Conservation (phyloP, 805 yeast genomes). For the Candida michaelii region DNA sequence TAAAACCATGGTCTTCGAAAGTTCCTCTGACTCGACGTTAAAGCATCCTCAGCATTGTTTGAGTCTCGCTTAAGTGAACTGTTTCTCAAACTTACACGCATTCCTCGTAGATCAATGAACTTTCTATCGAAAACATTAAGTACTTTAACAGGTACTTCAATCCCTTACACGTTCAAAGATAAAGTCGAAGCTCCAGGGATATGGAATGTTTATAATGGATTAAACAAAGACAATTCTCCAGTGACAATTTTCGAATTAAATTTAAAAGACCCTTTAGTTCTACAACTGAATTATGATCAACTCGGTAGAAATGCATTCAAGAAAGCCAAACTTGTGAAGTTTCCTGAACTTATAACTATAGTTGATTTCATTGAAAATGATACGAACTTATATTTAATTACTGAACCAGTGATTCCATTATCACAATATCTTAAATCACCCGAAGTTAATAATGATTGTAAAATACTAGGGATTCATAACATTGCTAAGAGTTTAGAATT, state of each 20-base stretch:
- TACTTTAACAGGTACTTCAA: conserved; percentile 53
- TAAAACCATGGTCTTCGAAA: no score
- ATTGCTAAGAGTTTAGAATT: conserved; percentile 55
- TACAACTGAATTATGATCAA: conserved; percentile 22
- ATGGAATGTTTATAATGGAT: conserved; percentile 67
- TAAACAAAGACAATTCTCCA: conserved; percentile 47
- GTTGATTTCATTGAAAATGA: conserved; percentile 68
- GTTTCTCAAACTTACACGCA: background rate
- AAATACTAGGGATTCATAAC: conserved; percentile 56
- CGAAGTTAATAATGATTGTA: conserved; percentile 16
- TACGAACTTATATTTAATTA: conserved; percentile 53
- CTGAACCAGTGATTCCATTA: conserved; percentile 66
- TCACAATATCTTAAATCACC: conserved; percentile 33
- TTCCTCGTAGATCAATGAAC: conserved; percentile 48
- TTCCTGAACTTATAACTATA: conserved; percentile 68
- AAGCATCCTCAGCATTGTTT: no score
- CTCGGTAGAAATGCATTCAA: conserved; percentile 39
- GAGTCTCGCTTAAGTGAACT: no score
- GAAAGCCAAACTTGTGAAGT: conserved; percentile 54
- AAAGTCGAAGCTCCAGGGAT: conserved; percentile 35
- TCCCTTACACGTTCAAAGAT: conserved; percentile 59
- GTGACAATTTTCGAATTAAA: conserved; percentile 71
- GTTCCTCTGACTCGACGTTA: no score
- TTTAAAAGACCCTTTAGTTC: conserved; percentile 35
- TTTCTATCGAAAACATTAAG: conserved; percentile 65